phyloP scores from a whole-genome alignment of 2,329 filamentous ascomycete genomes.

The Trichoderma guizhouense region DNA sequence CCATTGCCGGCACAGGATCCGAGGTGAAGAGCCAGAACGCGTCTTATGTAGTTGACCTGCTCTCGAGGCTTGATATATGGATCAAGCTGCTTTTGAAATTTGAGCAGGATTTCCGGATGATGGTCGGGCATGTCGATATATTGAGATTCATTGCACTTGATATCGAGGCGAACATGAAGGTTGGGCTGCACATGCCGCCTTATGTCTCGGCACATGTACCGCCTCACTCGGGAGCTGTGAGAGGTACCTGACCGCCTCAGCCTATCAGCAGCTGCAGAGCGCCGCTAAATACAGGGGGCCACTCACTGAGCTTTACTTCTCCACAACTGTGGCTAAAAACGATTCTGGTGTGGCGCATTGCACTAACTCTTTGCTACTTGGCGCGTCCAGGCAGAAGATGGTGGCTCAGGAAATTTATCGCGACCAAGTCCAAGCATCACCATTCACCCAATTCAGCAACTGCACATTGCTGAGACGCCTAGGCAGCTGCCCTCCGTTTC shows the following conservation, averaged over 20 bases:
- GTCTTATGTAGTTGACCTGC: constrained; percentile 54
- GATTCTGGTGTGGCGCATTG: constrained; percentile 6
- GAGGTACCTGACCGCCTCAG: background rate
- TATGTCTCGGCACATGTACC: background rate
- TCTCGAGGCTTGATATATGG: constrained; percentile 56
- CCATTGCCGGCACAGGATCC: constrained; percentile 44
- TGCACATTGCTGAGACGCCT: constrained; percentile 24
- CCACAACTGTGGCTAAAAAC: constrained; percentile 19
- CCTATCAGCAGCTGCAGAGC: background rate
- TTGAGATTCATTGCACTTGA: constrained; percentile 10
- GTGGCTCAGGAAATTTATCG: constrained; percentile 37
- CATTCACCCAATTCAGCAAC: constrained; percentile 24
- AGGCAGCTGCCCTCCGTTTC: constrained; percentile 20
- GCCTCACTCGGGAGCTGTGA: background rate
- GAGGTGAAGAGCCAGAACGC: constrained; percentile 53
- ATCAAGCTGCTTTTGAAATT: constrained; percentile 44
- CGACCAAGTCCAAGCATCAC: constrained; percentile 24
- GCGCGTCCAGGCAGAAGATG: constrained; percentile 21
- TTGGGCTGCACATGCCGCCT: background rate
- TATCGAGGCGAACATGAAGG: background rate
- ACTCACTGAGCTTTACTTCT: background rate
- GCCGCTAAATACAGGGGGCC: background rate
- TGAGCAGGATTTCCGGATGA: constrained; percentile 32
- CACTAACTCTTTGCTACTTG: constrained; percentile 17
- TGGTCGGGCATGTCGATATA: constrained; percentile 30